Conservation (phyloP, 257 asterid species). For the Ajuga chamaepitys region DNA sequence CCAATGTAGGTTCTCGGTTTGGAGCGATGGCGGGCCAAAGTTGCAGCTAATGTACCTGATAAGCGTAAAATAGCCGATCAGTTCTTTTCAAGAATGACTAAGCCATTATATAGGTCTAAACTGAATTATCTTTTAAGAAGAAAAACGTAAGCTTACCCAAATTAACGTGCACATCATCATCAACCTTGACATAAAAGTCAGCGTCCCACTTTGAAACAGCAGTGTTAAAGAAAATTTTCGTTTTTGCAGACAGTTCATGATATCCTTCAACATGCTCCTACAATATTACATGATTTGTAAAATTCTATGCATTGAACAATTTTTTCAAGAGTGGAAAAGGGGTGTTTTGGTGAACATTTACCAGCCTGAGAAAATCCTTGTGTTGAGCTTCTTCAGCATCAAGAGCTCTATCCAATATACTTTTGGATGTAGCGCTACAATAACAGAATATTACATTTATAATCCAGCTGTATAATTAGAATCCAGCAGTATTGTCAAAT, state of each 20-base stretch:
- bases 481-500: neutral
- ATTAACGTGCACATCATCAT: constrained; percentile 78
- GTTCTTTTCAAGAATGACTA: neutral
- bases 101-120: neutral
- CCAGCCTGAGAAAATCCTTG: constrained; percentile 80
- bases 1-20: constrained; percentile 75
- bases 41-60: constrained; percentile 69
- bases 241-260: constrained; percentile 78
- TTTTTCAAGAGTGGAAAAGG: neutral
- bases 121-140: neutral
- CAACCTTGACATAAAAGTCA: constrained; percentile 76
- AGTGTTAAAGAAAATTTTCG: constrained; percentile 65
- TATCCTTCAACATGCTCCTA: constrained; percentile 87
- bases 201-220: constrained; percentile 86
- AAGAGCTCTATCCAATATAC: constrained; percentile 77
- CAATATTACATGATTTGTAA: constrained; percentile 1
- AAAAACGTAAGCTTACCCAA: constrained; percentile 36
- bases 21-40: constrained; percentile 76
- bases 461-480: neutral
- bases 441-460: neutral
- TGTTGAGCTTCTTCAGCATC: constrained; percentile 92
- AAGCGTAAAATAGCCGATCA: neutral
- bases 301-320: neutral
- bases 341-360: constrained; percentile 12
- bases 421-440: constrained; percentile 70